A percentile compares a stretch with the other conserved stretches of the same genome.
These are phyloP conservation scores for Epichloe hybrida DNA, from an alignment of 2,329 filamentous ascomycete genomes.

Conservation along the genomic window DNA sequence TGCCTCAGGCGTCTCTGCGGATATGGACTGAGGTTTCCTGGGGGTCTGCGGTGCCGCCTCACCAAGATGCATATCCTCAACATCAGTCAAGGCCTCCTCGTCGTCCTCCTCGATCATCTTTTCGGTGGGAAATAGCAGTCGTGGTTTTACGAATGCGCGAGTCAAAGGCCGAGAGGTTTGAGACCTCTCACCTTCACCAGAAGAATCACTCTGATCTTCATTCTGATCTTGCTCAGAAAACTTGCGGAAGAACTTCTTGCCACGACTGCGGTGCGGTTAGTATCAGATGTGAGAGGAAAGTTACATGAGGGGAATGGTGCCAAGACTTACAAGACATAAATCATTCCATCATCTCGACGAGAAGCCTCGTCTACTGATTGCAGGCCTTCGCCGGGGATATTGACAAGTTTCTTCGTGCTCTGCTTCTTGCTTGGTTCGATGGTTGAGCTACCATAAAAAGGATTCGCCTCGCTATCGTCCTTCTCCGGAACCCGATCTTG, in stretches of 20 bases:
- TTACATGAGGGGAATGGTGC: not conserved
- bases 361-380: constrained; percentile 50
- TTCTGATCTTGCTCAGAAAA: constrained; percentile 33
- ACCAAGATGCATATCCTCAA: constrained; percentile 33
- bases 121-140: constrained; percentile 52
- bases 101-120: constrained; percentile 36
- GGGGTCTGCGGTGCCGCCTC: constrained; percentile 23
- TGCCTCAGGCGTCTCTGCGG: constrained; percentile 36
- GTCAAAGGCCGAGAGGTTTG: constrained; percentile 36
- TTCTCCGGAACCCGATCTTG: constrained; percentile 62
- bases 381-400: constrained; percentile 42
- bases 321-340: constrained; percentile 64
- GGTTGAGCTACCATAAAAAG: constrained; percentile 46
- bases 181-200: constrained; percentile 21
- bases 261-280: constrained; percentile 41
- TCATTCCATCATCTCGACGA: constrained; percentile 55
- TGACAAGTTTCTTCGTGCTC: constrained; percentile 41
- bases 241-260: constrained; percentile 65
- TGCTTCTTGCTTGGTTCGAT: constrained; percentile 32
- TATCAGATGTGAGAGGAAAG: not conserved
- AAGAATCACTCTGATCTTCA: constrained; percentile 18
- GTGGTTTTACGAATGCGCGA: constrained; percentile 57
- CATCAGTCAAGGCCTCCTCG: constrained; percentile 46
- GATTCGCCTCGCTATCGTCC: constrained; percentile 55
- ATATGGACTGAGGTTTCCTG: constrained; percentile 17